Conservation (phyloP, 176 grass and related monocot genomes). For the Metroxylon sagu region DNA sequence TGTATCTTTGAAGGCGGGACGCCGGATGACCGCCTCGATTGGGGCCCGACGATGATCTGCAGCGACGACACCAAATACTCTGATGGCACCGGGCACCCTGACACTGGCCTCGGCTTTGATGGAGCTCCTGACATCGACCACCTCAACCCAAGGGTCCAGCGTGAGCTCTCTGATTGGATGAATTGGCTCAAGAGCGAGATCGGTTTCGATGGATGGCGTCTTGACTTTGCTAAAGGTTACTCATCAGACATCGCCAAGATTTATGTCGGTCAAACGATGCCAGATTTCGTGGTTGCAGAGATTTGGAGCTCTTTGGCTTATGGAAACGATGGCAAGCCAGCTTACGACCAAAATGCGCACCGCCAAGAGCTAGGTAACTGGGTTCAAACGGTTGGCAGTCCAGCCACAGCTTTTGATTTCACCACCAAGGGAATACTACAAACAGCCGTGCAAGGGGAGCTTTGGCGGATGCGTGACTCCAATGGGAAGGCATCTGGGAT, state of each 20-base stretch:
- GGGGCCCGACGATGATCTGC: slow-evolving; percentile 80
- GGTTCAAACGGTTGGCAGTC: slow-evolving; percentile 44
- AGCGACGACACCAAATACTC: slow-evolving; percentile 74
- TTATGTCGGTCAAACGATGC: slow-evolving; percentile 44
- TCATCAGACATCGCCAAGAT: slow-evolving; percentile 43
- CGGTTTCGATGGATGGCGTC: slow-evolving; percentile 69
- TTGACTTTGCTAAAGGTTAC: slow-evolving; percentile 79
- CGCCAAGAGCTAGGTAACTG: slow-evolving; percentile 65
- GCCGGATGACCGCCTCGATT: slow-evolving; percentile 55
- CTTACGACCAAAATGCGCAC: slow-evolving; percentile 44
- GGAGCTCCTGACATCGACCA: slow-evolving; percentile 85
- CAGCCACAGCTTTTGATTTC: slow-evolving; percentile 67
- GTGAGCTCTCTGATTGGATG: slow-evolving; percentile 81
- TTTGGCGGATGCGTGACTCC: slow-evolving; percentile 62
- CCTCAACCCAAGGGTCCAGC: slow-evolving; percentile 66
- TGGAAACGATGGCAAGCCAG: slow-evolving; percentile 48
- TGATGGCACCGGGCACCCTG: slow-evolving; percentile 58
- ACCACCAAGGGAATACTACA: slow-evolving; percentile 78
- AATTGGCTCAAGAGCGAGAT: slow-evolving; percentile 73
- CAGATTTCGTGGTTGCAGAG: slow-evolving; percentile 60
- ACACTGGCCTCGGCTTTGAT: slow-evolving; percentile 48
- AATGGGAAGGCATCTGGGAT: slow-evolving; percentile 59
- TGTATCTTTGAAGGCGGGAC: slow-evolving; percentile 84
- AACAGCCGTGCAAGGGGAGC: slow-evolving; percentile 58
- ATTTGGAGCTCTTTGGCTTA: slow-evolving; percentile 69